Percentiles rank a stretch among this genome's conserved stretches.
phyloP scores from a whole-genome alignment of 192 early-diverging fungal genomes.

The Helicostylum pulchrum region DNA sequence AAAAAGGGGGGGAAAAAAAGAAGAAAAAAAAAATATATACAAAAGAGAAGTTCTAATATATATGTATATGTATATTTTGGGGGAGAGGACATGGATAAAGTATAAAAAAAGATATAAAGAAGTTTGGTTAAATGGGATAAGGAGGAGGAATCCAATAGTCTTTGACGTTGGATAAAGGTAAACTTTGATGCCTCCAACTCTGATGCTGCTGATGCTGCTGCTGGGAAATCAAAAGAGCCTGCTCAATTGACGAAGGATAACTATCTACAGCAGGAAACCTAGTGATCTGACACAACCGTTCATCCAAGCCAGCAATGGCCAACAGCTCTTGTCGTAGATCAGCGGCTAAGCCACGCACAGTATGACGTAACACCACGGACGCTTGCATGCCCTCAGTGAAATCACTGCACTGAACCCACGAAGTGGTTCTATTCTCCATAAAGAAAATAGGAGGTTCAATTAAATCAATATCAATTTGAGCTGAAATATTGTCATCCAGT shows the following conservation, averaged over 20 bases:
- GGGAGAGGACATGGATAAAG: too few relatives aligned
- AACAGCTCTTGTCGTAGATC: slow-evolving; percentile 28
- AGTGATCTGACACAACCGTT: slow-evolving; percentile 23
- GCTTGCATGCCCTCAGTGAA: slow-evolving; percentile 66
- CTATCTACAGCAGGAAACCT: slow-evolving; percentile 7
- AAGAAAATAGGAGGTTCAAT: slow-evolving; percentile 54
- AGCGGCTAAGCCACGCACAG: slow-evolving; percentile 44
- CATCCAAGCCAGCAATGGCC: slow-evolving; percentile 22
- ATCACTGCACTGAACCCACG: slow-evolving; percentile 62
- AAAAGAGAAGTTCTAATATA: slow-evolving; percentile 1
- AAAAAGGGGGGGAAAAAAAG: background rate
- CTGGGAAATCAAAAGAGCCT: background rate
- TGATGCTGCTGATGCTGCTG: background rate
- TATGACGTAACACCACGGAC: slow-evolving; percentile 45
- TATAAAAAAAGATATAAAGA: too few relatives aligned
- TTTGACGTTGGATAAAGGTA: slow-evolving; percentile 3
- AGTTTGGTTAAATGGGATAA: slow-evolving; percentile 7
- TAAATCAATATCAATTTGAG: slow-evolving; percentile 52
- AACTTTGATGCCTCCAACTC: slow-evolving; percentile 20
- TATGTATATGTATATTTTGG: background rate
- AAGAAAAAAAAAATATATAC: background rate
- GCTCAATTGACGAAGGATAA: background rate
- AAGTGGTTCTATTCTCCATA: slow-evolving; percentile 45
- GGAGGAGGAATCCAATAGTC: background rate
- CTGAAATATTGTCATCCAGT: slow-evolving; percentile 41